These are phyloP conservation scores for Citrus cavaleriei DNA, from an alignment of 345 rosid genomes.

Conservation along the genomic window DNA sequence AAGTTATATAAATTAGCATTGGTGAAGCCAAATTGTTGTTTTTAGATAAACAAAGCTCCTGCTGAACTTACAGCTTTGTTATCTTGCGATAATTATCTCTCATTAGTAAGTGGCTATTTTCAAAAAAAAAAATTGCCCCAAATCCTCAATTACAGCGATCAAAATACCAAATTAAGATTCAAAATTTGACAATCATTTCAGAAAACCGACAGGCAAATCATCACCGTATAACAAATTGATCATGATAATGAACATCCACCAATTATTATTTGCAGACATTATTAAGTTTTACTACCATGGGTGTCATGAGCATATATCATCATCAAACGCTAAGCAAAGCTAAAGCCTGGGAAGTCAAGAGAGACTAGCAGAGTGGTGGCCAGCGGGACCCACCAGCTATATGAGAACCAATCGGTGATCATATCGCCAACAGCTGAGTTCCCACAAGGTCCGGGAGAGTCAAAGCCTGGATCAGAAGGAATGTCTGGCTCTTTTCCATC, in stretches of 20 bases:
- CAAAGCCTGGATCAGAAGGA: background rate
- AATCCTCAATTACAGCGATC: too few species aligned
- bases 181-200: too few species aligned
- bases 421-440: background rate
- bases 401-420: background rate
- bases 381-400: background rate
- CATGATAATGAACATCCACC: background rate
- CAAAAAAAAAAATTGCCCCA: too few species aligned
- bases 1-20: too few species aligned
- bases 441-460: background rate
- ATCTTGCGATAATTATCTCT: too few species aligned
- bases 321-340: background rate
- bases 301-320: background rate
- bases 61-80: too few species aligned
- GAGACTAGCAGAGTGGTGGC: background rate
- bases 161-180: too few species aligned
- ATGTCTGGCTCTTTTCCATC: background rate
- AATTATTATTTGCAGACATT: background rate
- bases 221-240: background rate
- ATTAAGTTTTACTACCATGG: background rate
- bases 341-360: background rate
- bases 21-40: too few species aligned
- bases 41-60: too few species aligned
- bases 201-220: background rate
- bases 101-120: too few species aligned